Evolutionary conservation across 345 rosid species (phyloP).

Genomic region (Lepidium sativum): DNA sequence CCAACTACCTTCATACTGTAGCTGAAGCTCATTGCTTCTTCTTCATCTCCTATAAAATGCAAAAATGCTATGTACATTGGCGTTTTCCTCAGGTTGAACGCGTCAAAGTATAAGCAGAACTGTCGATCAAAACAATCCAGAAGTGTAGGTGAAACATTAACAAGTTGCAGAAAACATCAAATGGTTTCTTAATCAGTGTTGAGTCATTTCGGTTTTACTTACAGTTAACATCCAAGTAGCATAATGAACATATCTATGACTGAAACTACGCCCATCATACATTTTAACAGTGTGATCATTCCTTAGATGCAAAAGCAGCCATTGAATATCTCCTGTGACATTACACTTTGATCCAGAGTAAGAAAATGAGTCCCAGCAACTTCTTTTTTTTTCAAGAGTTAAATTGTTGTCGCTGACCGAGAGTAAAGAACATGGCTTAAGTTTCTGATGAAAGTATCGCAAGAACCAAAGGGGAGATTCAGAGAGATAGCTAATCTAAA

Average conservation of each 20-base stretch:
- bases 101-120: slow-evolving; percentile 37
- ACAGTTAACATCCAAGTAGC: slow-evolving; percentile 82
- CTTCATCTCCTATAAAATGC: slow-evolving; percentile 39
- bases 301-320: slow-evolving; percentile 62
- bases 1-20: slow-evolving; percentile 33
- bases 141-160: slow-evolving; percentile 1
- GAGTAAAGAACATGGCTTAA: no score
- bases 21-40: slow-evolving; percentile 36
- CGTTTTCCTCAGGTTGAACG: slow-evolving; percentile 28
- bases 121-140: slow-evolving; percentile 31
- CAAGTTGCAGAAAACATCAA: neutral
- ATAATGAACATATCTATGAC: slow-evolving; percentile 74
- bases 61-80: slow-evolving; percentile 33
- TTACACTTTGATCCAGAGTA: slow-evolving; percentile 74
- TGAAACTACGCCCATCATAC: slow-evolving; percentile 75
- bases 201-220: slow-evolving; percentile 5
- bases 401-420: no score
- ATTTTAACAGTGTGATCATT: slow-evolving; percentile 78
- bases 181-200: neutral
- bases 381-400: no score
- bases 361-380: no score
- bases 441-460: neutral
- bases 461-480: slow-evolving; percentile 1
- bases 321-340: slow-evolving; percentile 48
- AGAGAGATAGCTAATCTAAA: neutral